Evolutionary conservation across 805 yeast genomes (phyloP).

Genomic region (Yarrowia deformans): DNA sequence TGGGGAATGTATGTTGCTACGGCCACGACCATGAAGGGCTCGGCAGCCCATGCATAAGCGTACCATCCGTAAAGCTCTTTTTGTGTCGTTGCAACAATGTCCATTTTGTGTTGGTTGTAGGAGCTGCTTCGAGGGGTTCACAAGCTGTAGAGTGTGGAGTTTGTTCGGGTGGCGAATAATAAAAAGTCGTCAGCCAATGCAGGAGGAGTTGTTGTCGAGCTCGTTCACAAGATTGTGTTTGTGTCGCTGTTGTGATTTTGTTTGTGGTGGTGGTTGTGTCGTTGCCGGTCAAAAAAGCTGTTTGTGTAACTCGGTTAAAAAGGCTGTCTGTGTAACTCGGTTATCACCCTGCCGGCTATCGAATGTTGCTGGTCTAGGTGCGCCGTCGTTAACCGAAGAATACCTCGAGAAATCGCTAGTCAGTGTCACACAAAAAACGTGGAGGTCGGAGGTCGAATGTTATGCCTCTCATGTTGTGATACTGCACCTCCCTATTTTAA

Average conservation of each 20-base stretch:
- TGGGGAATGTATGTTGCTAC: slow-evolving; percentile 81
- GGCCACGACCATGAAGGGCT: slow-evolving; percentile 80
- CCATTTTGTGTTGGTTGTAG: neutral
- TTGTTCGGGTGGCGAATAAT: too few species aligned
- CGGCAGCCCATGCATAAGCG: slow-evolving; percentile 74
- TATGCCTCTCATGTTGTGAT: slow-evolving; percentile 22
- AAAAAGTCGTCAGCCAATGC: too few species aligned
- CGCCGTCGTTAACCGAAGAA: neutral
- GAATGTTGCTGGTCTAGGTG: neutral
- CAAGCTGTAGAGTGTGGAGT: neutral
- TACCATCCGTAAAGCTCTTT: slow-evolving; percentile 69
- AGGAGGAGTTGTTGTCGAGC: too few species aligned
- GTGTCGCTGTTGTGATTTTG: neutral
- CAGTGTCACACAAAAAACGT: neutral
- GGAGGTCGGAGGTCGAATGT: neutral
- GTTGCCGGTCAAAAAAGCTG: too few species aligned
- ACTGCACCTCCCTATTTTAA: slow-evolving; percentile 34
- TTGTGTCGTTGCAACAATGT: slow-evolving; percentile 15
- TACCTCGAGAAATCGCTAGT: neutral
- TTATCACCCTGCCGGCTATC: neutral
- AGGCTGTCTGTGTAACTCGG: neutral
- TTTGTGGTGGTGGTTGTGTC: neutral
- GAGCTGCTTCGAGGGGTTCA: neutral
- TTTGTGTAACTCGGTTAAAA: neutral
- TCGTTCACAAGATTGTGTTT: neutral